phyloP scores from a whole-genome alignment of 257 asterid genomes.

The Rubia yunnanensis region DNA sequence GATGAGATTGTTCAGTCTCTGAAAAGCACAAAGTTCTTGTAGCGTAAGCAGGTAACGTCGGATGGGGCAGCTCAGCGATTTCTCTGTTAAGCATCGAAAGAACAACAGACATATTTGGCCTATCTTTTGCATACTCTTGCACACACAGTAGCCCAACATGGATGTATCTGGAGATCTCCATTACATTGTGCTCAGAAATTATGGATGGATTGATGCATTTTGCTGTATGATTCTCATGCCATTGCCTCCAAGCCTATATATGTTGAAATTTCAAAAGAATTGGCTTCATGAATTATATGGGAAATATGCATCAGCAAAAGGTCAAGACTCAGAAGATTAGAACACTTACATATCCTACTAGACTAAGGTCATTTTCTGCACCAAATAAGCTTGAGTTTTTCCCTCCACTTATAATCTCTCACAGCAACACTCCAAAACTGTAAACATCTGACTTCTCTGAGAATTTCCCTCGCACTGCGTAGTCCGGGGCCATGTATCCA shows the following conservation, averaged over 20 bases:
- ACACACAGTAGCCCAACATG: conserved; percentile 58
- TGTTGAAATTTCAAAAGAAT: background rate
- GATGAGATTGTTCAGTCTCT: background rate
- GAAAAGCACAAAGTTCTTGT: background rate
- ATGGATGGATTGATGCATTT: background rate
- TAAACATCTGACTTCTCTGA: conserved; percentile 59
- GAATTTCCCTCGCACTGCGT: conserved; percentile 53
- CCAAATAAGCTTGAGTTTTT: conserved; percentile 22
- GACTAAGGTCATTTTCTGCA: background rate
- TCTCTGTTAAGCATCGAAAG: conserved; percentile 37
- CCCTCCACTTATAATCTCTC: conserved; percentile 48
- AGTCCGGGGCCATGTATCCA: conserved; percentile 44
- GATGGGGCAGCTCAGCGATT: background rate
- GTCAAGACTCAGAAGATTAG: background rate
- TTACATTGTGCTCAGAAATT: background rate
- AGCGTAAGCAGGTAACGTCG: background rate
- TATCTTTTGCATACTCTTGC: conserved; percentile 43
- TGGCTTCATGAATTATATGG: background rate
- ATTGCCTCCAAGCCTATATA: background rate
- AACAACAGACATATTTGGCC: conserved; percentile 39
- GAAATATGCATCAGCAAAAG: background rate
- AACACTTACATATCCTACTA: conserved; percentile 1
- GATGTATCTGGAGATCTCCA: conserved; percentile 12
- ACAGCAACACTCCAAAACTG: conserved; percentile 49
- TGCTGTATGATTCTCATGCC: background rate